phyloP scores from a whole-genome alignment of 495 filamentous ascomycete species.

The Hypoxylon lienhwacheense region DNA sequence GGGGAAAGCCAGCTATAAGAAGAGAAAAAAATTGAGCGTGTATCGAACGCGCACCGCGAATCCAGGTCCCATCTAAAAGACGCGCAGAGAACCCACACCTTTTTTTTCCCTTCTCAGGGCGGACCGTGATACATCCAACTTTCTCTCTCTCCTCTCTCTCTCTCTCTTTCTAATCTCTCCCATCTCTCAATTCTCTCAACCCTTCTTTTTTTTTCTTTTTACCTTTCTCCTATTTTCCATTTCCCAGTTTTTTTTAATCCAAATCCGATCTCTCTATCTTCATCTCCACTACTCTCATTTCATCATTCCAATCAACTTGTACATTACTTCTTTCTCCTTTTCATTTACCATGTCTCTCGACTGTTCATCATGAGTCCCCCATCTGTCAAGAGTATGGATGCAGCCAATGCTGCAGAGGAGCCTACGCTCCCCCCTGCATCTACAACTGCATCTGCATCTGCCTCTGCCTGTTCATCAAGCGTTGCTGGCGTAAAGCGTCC shows the following conservation, averaged over 20 bases:
- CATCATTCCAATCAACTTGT: conserved; percentile 8
- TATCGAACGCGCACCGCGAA: conserved; percentile 36
- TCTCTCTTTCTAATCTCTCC: too few relatives aligned
- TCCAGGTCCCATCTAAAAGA: conserved; percentile 30
- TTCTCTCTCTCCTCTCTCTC: not conserved
- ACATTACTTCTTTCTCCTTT: conserved; percentile 7
- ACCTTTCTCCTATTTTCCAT: not conserved
- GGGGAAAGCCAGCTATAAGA: conserved; percentile 27
- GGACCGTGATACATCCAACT: conserved; percentile 28
- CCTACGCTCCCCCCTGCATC: conserved; percentile 34
- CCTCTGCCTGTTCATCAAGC: conserved; percentile 17
- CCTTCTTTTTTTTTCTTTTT: too few relatives aligned
- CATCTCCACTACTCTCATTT: conserved; percentile 21
- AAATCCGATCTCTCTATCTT: conserved; percentile 3
- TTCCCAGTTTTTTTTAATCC: conserved; percentile 15
- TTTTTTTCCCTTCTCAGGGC: conserved; percentile 22
- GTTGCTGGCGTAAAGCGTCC: conserved; percentile 72
- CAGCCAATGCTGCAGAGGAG: conserved; percentile 24
- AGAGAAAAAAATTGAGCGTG: conserved; percentile 14
- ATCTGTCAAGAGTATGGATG: conserved; percentile 36
- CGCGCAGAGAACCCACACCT: conserved; percentile 31
- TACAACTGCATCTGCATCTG: conserved; percentile 23
- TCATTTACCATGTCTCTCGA: conserved; percentile 35
- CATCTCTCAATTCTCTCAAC: conserved; percentile 21
- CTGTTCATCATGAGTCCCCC: conserved; percentile 34